Evolutionary conservation across 1,139 yeast species (phyloP).

Genomic region (Geotrichum siamense): DNA sequence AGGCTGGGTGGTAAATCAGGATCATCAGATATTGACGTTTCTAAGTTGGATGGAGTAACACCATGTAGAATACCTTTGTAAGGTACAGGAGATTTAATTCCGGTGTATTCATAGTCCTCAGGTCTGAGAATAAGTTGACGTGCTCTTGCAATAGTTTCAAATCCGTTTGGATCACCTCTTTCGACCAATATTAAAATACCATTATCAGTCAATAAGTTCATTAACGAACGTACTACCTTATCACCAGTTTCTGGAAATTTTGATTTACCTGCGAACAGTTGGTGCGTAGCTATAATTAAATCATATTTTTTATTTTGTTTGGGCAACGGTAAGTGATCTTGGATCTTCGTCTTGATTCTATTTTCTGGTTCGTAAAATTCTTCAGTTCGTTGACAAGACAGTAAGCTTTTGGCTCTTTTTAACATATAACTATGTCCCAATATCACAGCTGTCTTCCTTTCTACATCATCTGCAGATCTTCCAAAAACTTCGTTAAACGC

Average conservation of each 20-base stretch:
- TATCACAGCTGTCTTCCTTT: constrained; percentile 61
- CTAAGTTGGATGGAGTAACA: neutral
- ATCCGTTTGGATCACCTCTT: constrained; percentile 85
- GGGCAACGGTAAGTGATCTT: constrained; percentile 7
- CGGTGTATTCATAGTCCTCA: constrained; percentile 50
- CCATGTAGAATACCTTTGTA: constrained; percentile 48
- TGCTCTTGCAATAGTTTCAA: constrained; percentile 83
- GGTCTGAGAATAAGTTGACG: constrained; percentile 85
- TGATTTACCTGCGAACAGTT: constrained; percentile 51
- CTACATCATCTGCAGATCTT: constrained; percentile 40
- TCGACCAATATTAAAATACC: constrained; percentile 77
- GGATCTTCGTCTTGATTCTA: constrained; percentile 20
- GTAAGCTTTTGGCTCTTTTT: constrained; percentile 65
- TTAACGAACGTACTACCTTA: constrained; percentile 51
- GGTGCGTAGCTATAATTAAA: constrained; percentile 78
- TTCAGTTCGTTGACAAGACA: constrained; percentile 50
- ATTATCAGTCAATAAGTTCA: constrained; percentile 59
- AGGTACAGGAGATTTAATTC: constrained; percentile 65
- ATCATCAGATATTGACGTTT: neutral
- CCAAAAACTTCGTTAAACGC: constrained; percentile 83
- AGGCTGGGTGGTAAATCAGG: constrained; percentile 28
- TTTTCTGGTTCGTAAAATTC: constrained; percentile 13
- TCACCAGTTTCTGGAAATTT: constrained; percentile 69
- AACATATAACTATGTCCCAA: constrained; percentile 72
- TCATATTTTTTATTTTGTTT: constrained; percentile 46